A percentile compares a stretch with the other conserved stretches of the same genome.
These are phyloP conservation scores for Dunaliella sp. DNA, from an alignment of 139 green algal species.

Conservation along the genomic window DNA sequence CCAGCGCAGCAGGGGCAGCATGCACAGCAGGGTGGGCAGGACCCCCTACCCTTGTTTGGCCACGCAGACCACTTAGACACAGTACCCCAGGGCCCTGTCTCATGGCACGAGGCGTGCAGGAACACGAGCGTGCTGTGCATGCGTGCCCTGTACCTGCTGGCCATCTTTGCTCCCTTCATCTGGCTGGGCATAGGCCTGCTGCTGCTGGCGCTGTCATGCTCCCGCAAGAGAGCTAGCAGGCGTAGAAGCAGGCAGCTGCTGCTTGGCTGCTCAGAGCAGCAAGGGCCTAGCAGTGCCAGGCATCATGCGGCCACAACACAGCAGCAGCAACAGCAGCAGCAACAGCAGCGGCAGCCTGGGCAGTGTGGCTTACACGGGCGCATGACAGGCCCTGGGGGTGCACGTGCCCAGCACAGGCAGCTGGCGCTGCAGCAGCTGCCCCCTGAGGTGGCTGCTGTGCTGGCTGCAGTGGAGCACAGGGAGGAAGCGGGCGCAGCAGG, in stretches of 20 bases:
- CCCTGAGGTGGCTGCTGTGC: not conserved
- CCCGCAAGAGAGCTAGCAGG: not conserved
- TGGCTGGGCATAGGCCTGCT: slow-evolving; percentile 54
- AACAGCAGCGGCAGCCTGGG: slow-evolving; percentile 17
- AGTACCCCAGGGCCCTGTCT: not conserved
- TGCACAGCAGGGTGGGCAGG: not conserved
- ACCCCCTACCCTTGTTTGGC: slow-evolving; percentile 4
- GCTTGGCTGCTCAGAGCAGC: no score
- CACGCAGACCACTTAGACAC: not conserved
- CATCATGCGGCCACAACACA: not conserved
- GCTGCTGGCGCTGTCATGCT: slow-evolving; percentile 35
- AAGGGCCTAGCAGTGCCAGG: not conserved
- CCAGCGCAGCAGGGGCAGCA: not conserved
- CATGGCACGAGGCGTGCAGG: not conserved
- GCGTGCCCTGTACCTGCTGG: slow-evolving; percentile 51
- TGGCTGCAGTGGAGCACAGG: not conserved
- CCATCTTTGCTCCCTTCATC: slow-evolving; percentile 68
- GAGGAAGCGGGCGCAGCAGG: not conserved
- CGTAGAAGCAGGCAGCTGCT: not conserved
- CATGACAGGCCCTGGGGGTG: not conserved
- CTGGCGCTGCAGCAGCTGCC: not conserved
- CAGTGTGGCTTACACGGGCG: no score
- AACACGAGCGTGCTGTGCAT: slow-evolving; percentile 20
- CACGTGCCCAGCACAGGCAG: not conserved
- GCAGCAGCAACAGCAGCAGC: slow-evolving; percentile 10